These are phyloP conservation scores for Larix kaempferi DNA, from an alignment of 75 land plant species.

Conservation along the genomic window DNA sequence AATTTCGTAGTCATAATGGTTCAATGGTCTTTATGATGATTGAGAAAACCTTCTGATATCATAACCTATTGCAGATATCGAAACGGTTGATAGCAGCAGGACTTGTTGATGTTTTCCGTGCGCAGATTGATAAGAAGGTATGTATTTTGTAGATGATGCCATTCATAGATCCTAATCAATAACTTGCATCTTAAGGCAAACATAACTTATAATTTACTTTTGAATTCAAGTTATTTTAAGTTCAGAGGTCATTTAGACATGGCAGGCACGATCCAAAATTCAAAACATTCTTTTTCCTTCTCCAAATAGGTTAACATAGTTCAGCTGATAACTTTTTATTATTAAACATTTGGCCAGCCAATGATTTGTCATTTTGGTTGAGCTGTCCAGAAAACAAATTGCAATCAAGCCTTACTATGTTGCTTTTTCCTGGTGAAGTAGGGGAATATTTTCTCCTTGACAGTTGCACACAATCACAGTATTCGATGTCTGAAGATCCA, in stretches of 20 bases:
- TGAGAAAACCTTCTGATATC: not conserved
- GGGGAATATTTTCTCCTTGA: not conserved
- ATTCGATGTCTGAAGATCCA: not conserved
- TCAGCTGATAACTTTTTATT: too few relatives aligned
- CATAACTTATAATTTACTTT: not conserved
- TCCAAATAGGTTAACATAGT: not conserved
- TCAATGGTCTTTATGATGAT: not conserved
- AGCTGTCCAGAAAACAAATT: not conserved
- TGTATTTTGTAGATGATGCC: constrained; percentile 6
- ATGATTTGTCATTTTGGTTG: not conserved
- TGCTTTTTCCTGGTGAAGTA: too few relatives aligned
- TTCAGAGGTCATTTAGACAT: not conserved
- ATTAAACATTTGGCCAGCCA: not conserved
- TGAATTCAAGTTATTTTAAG: not conserved
- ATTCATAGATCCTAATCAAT: not conserved
- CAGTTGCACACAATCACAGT: not conserved
- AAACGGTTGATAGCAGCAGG: constrained; percentile 69
- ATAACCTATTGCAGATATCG: constrained; percentile 43
- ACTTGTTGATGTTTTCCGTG: constrained; percentile 60
- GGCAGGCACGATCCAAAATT: not conserved
- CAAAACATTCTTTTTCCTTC: not conserved
- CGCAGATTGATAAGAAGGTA: constrained; percentile 71
- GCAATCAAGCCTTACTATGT: not conserved
- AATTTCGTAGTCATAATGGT: not conserved
- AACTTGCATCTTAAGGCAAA: not conserved